Percentiles rank a stretch among this genome's conserved stretches.
Conservation (phyloP, 2,329 filamentous ascomycete species). For the Neophaeococcomyces aloes region DNA sequence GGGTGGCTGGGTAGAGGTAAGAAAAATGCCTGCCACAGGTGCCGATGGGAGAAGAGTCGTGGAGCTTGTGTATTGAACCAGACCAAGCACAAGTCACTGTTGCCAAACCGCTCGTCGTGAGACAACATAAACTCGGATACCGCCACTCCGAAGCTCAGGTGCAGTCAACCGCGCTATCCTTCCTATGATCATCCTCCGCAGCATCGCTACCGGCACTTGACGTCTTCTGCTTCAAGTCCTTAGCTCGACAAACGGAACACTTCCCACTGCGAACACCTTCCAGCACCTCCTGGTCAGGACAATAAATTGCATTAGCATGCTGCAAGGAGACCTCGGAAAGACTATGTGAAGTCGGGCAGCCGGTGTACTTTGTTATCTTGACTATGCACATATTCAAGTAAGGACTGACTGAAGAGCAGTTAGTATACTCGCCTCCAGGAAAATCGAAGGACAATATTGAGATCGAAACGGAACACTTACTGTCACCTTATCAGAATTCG, state of each 20-base stretch:
- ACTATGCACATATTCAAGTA: constrained; percentile 1
- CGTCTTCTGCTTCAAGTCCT: no score
- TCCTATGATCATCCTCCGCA: no score
- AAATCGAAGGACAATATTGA: no score
- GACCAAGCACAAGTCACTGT: neutral
- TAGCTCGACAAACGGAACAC: no score
- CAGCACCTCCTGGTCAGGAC: neutral
- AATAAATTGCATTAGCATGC: constrained; percentile 6
- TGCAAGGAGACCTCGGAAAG: neutral
- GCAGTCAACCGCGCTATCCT: no score
- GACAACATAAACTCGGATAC: no score
- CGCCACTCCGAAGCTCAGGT: no score
- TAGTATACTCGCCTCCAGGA: no score
- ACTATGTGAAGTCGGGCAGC: neutral
- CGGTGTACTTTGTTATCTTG: neutral
- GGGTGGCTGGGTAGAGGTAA: constrained; percentile 61
- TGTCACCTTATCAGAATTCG: neutral
- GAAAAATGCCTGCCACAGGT: constrained; percentile 17
- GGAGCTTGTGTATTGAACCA: constrained; percentile 24
- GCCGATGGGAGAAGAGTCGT: constrained; percentile 35
- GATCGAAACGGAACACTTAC: neutral
- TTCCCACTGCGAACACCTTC: neutral
- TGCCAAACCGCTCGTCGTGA: no score
- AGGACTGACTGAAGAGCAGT: neutral
- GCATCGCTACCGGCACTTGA: no score